Evolutionary conservation across 129 eudicot species (phyloP), one percentile per base, ranked within the genome.

Genomic region (Lactuca saligna): DNA sequence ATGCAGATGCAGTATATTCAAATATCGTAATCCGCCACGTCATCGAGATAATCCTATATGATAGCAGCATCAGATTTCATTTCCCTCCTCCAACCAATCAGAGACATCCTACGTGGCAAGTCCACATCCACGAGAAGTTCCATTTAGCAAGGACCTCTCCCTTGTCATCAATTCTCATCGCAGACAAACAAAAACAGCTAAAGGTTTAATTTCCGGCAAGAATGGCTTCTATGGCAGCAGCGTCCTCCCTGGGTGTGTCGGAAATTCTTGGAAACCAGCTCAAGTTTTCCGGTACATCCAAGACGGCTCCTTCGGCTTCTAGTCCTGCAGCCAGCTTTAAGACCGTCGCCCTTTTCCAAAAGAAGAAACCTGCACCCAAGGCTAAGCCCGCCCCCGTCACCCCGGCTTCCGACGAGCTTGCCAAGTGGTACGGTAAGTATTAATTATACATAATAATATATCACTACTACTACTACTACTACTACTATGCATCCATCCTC

Each of bases 371-470:
- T 8, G 95, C 97, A 2, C 63, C 99, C 34, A 86, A 91, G 77
- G 66, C 95, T 56, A 93, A 89, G 72, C 68, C 89, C 0, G 86
- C 63, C 0, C 76, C 88, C 1, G 84, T 79, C 69, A 25, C 94
- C 20, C 85, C 99, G 10, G 83, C 69, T 31, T 61, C 79, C 65
- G 99, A 94, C 4, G 99, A 94, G 96, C 97, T 94, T 72, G 96
- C 99, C 85, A 89, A 94, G 95, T 94, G 99, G 99, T 94, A 94
- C 33, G 97, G 97, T 91, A 37, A 63, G 97, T 85, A 64, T 3
- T 38, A 20, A 64, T 3, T 25, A 25, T 25, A 25, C 29, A 25
- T 25, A 25, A 25, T 25, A 25, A 25, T 25, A 25, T 25, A 25
- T 60, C 39, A 59, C 0, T 17, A 11, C 20, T 14, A 65, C 9